These are phyloP conservation scores for Starmerella stigmatis DNA, from an alignment of 805 yeast species.

Conservation along the genomic window DNA sequence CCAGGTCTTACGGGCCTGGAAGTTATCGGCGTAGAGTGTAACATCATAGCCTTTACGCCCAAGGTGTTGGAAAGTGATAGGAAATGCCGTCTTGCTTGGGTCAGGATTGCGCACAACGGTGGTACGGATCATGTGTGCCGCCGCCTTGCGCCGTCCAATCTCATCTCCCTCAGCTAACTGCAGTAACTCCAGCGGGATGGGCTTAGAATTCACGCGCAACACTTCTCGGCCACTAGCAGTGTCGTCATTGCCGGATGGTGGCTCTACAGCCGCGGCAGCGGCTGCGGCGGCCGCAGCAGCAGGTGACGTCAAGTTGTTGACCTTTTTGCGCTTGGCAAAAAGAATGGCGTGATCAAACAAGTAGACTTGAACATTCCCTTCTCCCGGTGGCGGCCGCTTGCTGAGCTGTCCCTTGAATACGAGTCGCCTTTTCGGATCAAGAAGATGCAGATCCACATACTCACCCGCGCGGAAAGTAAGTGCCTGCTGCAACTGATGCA, in stretches of 20 bases:
- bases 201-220: constrained; percentile 80
- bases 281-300: constrained; percentile 23
- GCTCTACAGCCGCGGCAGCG: constrained; percentile 22
- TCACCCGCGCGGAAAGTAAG: constrained; percentile 74
- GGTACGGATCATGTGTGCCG: constrained; percentile 23
- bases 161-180: constrained; percentile 72
- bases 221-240: constrained; percentile 49
- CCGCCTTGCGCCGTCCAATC: constrained; percentile 38
- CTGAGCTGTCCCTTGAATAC: constrained; percentile 68
- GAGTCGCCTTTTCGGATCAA: constrained; percentile 69
- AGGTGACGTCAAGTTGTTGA: constrained; percentile 42
- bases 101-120: constrained; percentile 21
- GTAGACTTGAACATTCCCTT: constrained; percentile 75
- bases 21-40: constrained; percentile 35
- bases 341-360: constrained; percentile 79
- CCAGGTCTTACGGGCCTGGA: constrained; percentile 61
- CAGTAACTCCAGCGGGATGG: constrained; percentile 68
- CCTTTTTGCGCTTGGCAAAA: constrained; percentile 74
- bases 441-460: constrained; percentile 71
- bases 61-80: constrained; percentile 41
- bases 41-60: constrained; percentile 41
- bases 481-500: constrained; percentile 76
- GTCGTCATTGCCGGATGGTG: constrained; percentile 15
- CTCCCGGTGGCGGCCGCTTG: constrained; percentile 52
- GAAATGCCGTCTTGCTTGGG: constrained; percentile 30